Percentiles rank a stretch among this genome's conserved stretches.
These are phyloP conservation scores for Yamadazyma kitorensis DNA, from an alignment of 805 yeast species.

Conservation along the genomic window DNA sequence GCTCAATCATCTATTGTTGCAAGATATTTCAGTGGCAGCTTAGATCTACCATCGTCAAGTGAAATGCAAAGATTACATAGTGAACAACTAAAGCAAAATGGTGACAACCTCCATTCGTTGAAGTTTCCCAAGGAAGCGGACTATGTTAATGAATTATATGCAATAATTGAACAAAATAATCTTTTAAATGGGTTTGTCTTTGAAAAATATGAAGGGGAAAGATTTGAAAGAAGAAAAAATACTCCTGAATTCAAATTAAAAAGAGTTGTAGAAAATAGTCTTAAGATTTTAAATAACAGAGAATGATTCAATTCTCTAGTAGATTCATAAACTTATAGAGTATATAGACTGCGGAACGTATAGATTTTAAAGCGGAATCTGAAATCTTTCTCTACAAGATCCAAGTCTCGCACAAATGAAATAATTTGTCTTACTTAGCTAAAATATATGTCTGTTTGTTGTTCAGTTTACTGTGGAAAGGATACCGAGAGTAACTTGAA, in stretches of 20 bases:
- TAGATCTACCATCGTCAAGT: conserved; percentile 33
- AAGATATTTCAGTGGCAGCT: conserved; percentile 40
- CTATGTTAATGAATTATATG: conserved; percentile 45
- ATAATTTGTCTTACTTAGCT: too few relatives aligned
- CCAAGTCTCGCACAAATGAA: too few relatives aligned
- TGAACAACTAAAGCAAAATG: conserved; percentile 23
- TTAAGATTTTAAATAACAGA: background rate
- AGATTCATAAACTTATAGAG: too few relatives aligned
- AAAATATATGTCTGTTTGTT: conserved; percentile 50
- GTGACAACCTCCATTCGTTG: conserved; percentile 36
- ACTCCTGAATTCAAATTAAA: conserved; percentile 7
- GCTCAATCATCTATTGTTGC: conserved; percentile 45
- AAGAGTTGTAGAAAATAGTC: conserved; percentile 2
- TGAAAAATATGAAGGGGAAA: conserved; percentile 9
- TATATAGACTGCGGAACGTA: too few relatives aligned
- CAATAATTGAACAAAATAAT: conserved; percentile 1
- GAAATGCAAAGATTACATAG: conserved; percentile 34
- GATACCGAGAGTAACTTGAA: conserved; percentile 69
- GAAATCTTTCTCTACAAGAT: too few relatives aligned
- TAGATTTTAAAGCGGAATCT: too few relatives aligned
- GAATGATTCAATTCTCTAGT: too few relatives aligned
- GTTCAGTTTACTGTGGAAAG: conserved; percentile 83
- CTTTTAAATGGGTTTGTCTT: conserved; percentile 5
- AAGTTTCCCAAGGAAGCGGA: conserved; percentile 58
- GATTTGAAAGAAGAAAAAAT: conserved; percentile 1